phyloP scores from a whole-genome alignment of 2,329 filamentous ascomycete genomes.

The Penicillium expansum region DNA sequence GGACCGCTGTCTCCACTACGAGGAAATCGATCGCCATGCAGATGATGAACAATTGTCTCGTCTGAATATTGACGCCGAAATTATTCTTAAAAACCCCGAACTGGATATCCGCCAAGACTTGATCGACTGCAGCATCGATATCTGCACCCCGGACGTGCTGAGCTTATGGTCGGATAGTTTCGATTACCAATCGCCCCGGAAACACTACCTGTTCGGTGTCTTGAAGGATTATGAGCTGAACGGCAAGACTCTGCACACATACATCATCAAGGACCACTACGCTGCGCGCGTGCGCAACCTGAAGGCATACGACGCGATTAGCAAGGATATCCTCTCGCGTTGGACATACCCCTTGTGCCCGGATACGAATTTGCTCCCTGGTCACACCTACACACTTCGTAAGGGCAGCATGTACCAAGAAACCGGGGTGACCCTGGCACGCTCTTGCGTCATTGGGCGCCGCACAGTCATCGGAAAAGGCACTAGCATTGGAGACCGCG shows the following conservation, averaged over 20 bases:
- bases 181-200: constrained; percentile 86
- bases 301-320: constrained; percentile 85
- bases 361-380: constrained; percentile 78
- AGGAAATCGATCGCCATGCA: constrained; percentile 71
- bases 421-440: constrained; percentile 69
- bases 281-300: constrained; percentile 82
- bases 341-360: constrained; percentile 89
- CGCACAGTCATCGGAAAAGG: constrained; percentile 73
- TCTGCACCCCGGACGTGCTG: constrained; percentile 92
- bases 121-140: constrained; percentile 92
- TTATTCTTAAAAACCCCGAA: constrained; percentile 71
- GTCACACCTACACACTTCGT: constrained; percentile 70
- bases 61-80: constrained; percentile 71
- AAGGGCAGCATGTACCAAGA: constrained; percentile 74
- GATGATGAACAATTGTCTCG: constrained; percentile 50
- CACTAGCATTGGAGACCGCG: constrained; percentile 71
- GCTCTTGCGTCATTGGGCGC: constrained; percentile 66
- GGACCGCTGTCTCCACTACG: constrained; percentile 85
- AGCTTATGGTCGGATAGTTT: constrained; percentile 97
- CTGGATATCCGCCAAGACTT: constrained; percentile 83
- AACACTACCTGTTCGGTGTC: constrained; percentile 86
- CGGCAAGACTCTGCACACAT: constrained; percentile 91
- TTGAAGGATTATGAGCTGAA: constrained; percentile 97
- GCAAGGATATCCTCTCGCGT: constrained; percentile 76
- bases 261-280: constrained; percentile 80